phyloP scores from a whole-genome alignment of 108 stramenopile species.

The Poteriospumella lacustris region DNA sequence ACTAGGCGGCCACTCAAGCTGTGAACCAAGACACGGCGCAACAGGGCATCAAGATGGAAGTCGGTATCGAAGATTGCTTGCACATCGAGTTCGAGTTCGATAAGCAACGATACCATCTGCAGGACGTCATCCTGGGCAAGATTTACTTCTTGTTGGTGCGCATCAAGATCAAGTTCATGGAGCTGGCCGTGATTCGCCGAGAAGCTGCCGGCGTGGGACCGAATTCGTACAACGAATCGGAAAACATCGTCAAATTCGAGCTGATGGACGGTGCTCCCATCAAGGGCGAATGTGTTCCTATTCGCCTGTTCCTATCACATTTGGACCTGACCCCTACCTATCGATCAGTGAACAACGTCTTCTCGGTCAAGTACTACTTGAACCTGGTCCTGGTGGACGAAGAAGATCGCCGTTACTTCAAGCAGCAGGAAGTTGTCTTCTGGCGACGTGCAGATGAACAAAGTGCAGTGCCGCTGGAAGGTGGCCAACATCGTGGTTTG shows the following conservation, averaged over 20 bases:
- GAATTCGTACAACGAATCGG: constrained; percentile 86
- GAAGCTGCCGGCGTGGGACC: constrained; percentile 70
- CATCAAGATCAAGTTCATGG: constrained; percentile 99
- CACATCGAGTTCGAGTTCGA: constrained; percentile 99
- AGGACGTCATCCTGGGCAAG: constrained; percentile 89
- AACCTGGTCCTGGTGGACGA: constrained; percentile 98
- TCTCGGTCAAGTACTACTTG: constrained; percentile 90
- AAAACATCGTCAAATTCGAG: constrained; percentile 93
- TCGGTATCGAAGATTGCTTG: constrained; percentile 98
- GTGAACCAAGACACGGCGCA: not conserved
- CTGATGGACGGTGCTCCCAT: constrained; percentile 99
- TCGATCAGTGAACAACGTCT: constrained; percentile 77
- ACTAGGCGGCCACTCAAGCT: not conserved
- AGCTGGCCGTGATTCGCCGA: constrained; percentile 90
- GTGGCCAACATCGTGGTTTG: no score
- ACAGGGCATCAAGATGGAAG: constrained; percentile 89
- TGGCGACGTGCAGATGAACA: constrained; percentile 73
- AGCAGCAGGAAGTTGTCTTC: constrained; percentile 95
- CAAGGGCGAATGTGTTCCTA: constrained; percentile 82
- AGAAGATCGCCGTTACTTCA: constrained; percentile 98
- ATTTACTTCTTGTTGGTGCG: constrained; percentile 94
- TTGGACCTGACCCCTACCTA: constrained; percentile 96
- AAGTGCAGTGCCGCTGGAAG: not conserved
- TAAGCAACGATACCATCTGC: constrained; percentile 77
- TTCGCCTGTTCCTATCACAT: constrained; percentile 56